Evolutionary conservation across 495 filamentous ascomycete genomes (phyloP).

Genomic region (Lasiosphaeris hirsuta): DNA sequence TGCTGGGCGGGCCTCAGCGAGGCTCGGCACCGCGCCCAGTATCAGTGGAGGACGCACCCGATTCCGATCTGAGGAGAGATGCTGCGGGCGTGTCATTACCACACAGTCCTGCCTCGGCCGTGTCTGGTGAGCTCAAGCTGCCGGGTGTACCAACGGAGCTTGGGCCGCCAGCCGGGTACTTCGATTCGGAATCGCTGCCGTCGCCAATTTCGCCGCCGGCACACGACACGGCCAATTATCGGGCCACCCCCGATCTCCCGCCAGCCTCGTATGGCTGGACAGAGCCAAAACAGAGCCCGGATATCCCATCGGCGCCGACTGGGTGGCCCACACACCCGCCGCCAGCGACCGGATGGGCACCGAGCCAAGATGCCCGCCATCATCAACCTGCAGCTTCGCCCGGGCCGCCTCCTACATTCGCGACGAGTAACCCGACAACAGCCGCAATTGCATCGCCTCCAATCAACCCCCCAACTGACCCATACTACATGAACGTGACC

Average conservation of each 20-base stretch:
- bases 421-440: conserved; percentile 22
- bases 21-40: conserved; percentile 46
- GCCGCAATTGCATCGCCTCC: conserved; percentile 30
- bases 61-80: conserved; percentile 38
- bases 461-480: conserved; percentile 20
- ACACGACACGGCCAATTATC: conserved; percentile 17
- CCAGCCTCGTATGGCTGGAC: conserved; percentile 17
- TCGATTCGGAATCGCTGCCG: conserved; percentile 21
- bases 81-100: conserved; percentile 36
- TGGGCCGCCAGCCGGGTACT: conserved; percentile 26
- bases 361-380: not conserved
- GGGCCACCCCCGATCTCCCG: conserved; percentile 19
- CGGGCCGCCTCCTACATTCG: conserved; percentile 27
- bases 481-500: conserved; percentile 19
- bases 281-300: conserved; percentile 19
- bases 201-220: conserved; percentile 25
- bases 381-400: conserved; percentile 19
- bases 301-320: conserved; percentile 21
- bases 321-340: conserved; percentile 20
- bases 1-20: conserved; percentile 36
- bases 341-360: conserved; percentile 11
- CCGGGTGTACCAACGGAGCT: conserved; percentile 32
- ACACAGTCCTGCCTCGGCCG: conserved; percentile 35
- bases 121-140: conserved; percentile 29
- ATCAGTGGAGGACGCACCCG: conserved; percentile 55